Evolutionary conservation across 73 alveolate genomes (phyloP), one percentile per base, ranked within the genome.

Genomic region (Paramecium octaurelia): DNA sequence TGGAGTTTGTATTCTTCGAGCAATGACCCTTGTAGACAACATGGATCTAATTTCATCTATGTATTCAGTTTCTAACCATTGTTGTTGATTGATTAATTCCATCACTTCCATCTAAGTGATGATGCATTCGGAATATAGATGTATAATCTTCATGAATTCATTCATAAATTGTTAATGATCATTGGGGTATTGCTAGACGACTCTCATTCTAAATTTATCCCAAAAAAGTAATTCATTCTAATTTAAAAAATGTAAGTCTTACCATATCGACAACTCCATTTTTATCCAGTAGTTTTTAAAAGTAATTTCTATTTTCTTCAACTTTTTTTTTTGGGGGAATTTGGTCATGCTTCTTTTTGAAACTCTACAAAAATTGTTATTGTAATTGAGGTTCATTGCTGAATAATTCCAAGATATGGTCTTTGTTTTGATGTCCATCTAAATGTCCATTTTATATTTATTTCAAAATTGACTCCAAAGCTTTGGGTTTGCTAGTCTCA

Each of bases 61-160:
- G 9, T 44, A 73, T 29, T 89, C 88, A 12, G 58, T 21, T 71
- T 89, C 73, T 59, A 89, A 43, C 94, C 94, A 70, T 58, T 70
- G 86, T 24, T 59, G 42, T 38, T 89, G 48, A 89, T 77, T 42
- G n/a, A 77, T 58, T 57, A 70, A 70, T 40, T 89, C 94, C 86
- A 89, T 89, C 43, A 89, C 50, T 73, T 89, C 94, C 38, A 58
- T 89, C 24, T 77, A 58, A n/a, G 94, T 89, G n/a, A 89, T 89
- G 4, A 89, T 89, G 35, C 94, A 89, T 54, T 89, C 94, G 11
- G 88, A 77, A 31, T 89, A 89, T 68, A 89, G 34, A 71, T 89
- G 75, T 29, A 89, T 64, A 9, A 89, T 8, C 29, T 89, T 89
- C 18, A 89, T 11, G 18, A 80, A 80, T 80, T 80, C 91, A 20